Percentiles rank a stretch among this genome's conserved stretches.
phyloP scores from a whole-genome alignment of 805 yeast genomes.

The Danielozyma ontarioensis region DNA sequence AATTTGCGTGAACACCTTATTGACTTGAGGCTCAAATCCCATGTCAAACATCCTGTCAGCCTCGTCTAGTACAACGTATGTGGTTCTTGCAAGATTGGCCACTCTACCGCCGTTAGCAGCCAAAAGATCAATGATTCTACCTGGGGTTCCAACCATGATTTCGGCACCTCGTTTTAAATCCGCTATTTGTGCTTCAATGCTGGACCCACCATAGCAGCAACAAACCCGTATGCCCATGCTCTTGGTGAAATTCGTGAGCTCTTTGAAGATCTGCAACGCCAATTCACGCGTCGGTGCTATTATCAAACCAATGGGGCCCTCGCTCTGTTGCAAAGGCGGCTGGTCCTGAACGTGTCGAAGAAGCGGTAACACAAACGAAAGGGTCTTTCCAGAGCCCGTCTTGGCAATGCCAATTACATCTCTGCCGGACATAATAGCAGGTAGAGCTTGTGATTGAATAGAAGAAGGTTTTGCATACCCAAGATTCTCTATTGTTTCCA shows the following conservation, averaged over 20 bases:
- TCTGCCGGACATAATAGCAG: conserved; percentile 82
- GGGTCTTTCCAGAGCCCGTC: conserved; percentile 94
- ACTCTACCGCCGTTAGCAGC: conserved; percentile 80
- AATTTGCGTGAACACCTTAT: conserved; percentile 66
- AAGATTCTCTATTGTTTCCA: conserved; percentile 47
- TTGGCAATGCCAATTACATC: conserved; percentile 93
- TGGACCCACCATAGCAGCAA: conserved; percentile 90
- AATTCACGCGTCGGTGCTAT: conserved; percentile 91
- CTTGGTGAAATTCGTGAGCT: conserved; percentile 54
- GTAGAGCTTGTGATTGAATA: conserved; percentile 87
- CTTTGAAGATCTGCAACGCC: conserved; percentile 76
- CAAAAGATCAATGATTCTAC: conserved; percentile 82
- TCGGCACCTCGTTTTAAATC: conserved; percentile 74
- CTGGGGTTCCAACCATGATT: conserved; percentile 90
- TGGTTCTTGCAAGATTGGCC: conserved; percentile 58
- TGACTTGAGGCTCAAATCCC: conserved; percentile 96
- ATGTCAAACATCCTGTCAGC: conserved; percentile 96
- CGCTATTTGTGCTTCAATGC: conserved; percentile 76
- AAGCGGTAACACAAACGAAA: conserved; percentile 79
- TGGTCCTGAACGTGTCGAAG: conserved; percentile 81
- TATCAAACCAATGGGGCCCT: conserved; percentile 75
- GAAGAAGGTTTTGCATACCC: conserved; percentile 68
- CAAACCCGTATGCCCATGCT: conserved; percentile 48
- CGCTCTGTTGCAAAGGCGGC: conserved; percentile 43
- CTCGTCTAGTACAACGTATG: conserved; percentile 88